A percentile compares a stretch with the other conserved stretches of the same genome.
Conservation (phyloP, 805 yeast species). For the Ascoidea rubescens region DNA sequence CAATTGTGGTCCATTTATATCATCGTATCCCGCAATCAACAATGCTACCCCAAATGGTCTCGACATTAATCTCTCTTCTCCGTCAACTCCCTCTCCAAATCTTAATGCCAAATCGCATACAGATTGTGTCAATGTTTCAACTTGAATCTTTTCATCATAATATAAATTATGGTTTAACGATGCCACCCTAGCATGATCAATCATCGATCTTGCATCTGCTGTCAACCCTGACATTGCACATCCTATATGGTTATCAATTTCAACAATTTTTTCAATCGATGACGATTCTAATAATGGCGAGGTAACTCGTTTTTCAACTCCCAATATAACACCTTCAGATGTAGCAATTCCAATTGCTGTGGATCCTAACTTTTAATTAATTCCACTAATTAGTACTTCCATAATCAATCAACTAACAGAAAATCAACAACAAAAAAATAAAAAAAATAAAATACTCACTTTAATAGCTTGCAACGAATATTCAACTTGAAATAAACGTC, state of each 20-base stretch:
- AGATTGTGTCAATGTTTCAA: constrained; percentile 88
- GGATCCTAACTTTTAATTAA: constrained; percentile 46
- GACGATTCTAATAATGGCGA: constrained; percentile 83
- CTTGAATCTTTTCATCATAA: constrained; percentile 84
- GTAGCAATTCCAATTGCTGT: constrained; percentile 97
- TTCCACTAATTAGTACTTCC: too few species aligned
- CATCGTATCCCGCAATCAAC: constrained; percentile 87
- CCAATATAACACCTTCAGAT: constrained; percentile 88
- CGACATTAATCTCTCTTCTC: constrained; percentile 81
- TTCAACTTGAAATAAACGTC: constrained; percentile 95
- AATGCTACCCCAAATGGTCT: constrained; percentile 98
- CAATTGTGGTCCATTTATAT: constrained; percentile 88
- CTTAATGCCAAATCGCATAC: constrained; percentile 94
- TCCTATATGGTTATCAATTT: constrained; percentile 87
- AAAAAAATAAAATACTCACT: constrained; percentile 20
- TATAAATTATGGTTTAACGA: constrained; percentile 79
- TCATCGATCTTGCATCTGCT: constrained; percentile 97
- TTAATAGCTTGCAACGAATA: constrained; percentile 96
- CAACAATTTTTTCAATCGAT: constrained; percentile 91
- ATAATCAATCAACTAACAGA: background rate
- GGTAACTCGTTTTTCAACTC: constrained; percentile 95
- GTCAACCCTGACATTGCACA: constrained; percentile 99
- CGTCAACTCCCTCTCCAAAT: constrained; percentile 78
- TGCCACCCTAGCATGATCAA: constrained; percentile 92
- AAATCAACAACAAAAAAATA: background rate